Evolutionary conservation across 2,329 filamentous ascomycete genomes (phyloP).

Genomic region (Aspergillus japonicus): DNA sequence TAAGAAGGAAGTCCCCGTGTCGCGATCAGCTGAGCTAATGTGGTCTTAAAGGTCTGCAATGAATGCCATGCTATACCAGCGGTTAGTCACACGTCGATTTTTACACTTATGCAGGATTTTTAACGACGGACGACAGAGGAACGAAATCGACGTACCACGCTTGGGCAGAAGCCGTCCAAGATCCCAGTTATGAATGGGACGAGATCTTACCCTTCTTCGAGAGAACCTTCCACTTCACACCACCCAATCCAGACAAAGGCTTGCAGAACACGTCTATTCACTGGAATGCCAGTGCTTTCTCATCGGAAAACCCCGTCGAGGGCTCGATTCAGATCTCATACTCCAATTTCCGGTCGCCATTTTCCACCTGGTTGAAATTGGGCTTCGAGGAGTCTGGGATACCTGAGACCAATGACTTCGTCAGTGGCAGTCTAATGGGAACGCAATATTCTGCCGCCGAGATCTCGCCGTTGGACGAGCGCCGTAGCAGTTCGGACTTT

Average conservation of each 20-base stretch:
- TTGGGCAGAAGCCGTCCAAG: conserved; percentile 37
- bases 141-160: conserved; percentile 29
- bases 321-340: not conserved
- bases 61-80: conserved; percentile 28
- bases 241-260: not conserved
- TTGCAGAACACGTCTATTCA: not conserved
- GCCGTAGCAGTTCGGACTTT: conserved; percentile 17
- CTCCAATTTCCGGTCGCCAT: not conserved
- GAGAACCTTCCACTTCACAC: conserved; percentile 8
- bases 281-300: not conserved
- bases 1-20: not conserved
- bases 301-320: not conserved
- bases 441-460: not conserved
- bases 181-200: conserved; percentile 15
- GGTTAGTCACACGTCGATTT: conserved; percentile 23
- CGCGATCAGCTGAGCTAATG: not conserved
- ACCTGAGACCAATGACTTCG: not conserved
- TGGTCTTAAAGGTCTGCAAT: conserved; percentile 14
- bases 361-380: not conserved
- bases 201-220: conserved; percentile 11
- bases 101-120: not conserved
- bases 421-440: not conserved
- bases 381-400: not conserved
- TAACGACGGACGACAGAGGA: conserved; percentile 10
- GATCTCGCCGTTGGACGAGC: not conserved